Evolutionary conservation across 129 eudicot genomes (phyloP).

Genomic region (Logfia minima): DNA sequence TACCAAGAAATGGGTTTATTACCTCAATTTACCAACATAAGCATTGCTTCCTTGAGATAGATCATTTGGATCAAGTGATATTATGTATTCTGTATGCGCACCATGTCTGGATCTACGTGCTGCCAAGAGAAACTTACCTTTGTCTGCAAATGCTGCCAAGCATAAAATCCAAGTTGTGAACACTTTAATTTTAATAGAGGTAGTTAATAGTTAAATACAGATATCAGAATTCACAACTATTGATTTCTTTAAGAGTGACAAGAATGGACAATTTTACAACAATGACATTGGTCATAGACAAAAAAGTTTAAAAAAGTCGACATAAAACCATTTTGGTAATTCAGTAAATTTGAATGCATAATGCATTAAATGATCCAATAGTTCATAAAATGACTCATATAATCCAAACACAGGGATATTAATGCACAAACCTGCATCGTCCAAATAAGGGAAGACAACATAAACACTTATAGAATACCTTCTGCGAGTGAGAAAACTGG

Average conservation of each 20-base stretch:
- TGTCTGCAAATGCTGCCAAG: slow-evolving; percentile 74
- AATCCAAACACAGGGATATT: neutral
- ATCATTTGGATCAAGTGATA: slow-evolving; percentile 87
- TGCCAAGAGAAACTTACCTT: slow-evolving; percentile 90
- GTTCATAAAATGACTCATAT: neutral
- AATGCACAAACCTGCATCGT: neutral
- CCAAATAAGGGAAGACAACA: neutral
- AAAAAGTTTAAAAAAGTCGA: neutral
- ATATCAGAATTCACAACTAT: neutral
- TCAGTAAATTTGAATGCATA: neutral
- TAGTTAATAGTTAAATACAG: slow-evolving; percentile 1
- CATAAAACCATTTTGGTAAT: neutral
- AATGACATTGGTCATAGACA: neutral
- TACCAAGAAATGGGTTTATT: neutral
- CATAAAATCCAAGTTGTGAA: neutral
- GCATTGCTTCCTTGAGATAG: slow-evolving; percentile 92
- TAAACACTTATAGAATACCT: neutral
- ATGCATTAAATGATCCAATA: neutral
- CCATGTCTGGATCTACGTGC: slow-evolving; percentile 80
- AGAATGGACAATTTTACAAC: neutral
- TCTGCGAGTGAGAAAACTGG: neutral
- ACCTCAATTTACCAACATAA: slow-evolving; percentile 93
- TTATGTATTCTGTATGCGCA: slow-evolving; percentile 75
- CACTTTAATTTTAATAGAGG: neutral
- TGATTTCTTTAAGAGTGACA: neutral